Percentiles rank a stretch among this genome's conserved stretches.
These are phyloP conservation scores for Trematosphaeria pertusa DNA, from an alignment of 2,329 filamentous ascomycete species.

Conservation along the genomic window DNA sequence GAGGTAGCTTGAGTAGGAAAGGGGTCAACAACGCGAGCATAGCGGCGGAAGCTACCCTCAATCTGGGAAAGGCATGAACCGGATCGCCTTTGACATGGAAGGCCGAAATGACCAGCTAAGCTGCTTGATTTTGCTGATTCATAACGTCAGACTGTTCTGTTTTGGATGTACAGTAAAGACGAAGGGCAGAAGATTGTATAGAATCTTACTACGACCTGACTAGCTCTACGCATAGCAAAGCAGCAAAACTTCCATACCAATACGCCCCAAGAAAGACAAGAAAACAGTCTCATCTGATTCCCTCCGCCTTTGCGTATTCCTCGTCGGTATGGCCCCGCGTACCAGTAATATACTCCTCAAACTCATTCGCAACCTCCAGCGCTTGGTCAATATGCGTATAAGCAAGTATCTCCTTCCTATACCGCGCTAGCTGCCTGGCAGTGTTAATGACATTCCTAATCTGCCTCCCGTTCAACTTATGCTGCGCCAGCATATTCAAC, in stretches of 20 bases:
- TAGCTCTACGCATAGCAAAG: no score
- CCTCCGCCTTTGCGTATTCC: background rate
- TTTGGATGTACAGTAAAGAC: no score
- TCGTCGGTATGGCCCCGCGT: background rate
- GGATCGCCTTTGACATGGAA: no score
- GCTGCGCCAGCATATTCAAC: conserved; percentile 33
- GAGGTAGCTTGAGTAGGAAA: no score
- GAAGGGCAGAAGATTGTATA: no score
- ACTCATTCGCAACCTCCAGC: background rate
- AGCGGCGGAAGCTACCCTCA: no score
- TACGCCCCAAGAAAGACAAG: background rate
- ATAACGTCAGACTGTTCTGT: no score
- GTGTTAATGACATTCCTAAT: conserved; percentile 52
- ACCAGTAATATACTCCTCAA: conserved; percentile 11
- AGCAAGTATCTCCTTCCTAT: conserved; percentile 8
- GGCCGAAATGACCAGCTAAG: no score
- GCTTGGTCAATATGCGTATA: conserved; percentile 1
- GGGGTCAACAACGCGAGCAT: no score
- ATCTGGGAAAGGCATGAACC: no score
- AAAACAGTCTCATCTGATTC: background rate
- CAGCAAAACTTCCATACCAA: background rate
- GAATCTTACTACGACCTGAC: no score
- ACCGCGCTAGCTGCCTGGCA: conserved; percentile 33
- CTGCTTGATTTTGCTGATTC: no score
- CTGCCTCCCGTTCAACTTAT: conserved; percentile 48